These are phyloP conservation scores for Leptographium lundbergii DNA, from an alignment of 2,329 filamentous ascomycete species.

Conservation along the genomic window DNA sequence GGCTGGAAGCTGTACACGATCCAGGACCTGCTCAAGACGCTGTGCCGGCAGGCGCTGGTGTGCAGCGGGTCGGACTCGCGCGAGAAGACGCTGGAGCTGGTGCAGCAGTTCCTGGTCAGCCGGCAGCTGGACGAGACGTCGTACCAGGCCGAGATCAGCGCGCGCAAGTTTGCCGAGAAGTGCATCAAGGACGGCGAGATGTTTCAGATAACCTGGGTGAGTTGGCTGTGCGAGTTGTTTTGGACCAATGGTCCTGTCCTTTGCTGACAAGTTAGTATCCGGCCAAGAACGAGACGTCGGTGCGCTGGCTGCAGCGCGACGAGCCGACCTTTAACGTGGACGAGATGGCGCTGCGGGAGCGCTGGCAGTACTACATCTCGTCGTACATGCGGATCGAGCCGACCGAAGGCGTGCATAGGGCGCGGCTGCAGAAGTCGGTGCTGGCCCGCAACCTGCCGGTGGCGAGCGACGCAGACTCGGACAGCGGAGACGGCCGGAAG, in stretches of 20 bases:
- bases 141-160: conserved; percentile 78
- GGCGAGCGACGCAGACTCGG: conserved; percentile 47
- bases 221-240: conserved; percentile 22
- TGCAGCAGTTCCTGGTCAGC: conserved; percentile 73
- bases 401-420: conserved; percentile 63
- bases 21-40: conserved; percentile 71
- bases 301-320: conserved; percentile 58
- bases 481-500: conserved; percentile 50
- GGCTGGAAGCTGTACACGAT: conserved; percentile 93
- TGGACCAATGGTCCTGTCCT: not conserved
- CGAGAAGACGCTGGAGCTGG: conserved; percentile 86
- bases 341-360: conserved; percentile 69
- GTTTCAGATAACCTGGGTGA: conserved; percentile 82
- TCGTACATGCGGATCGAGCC: conserved; percentile 81
- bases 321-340: conserved; percentile 76
- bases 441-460: conserved; percentile 58
- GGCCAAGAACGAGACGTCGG: conserved; percentile 51
- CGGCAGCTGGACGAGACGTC: conserved; percentile 76
- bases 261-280: conserved; percentile 47
- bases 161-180: conserved; percentile 85
- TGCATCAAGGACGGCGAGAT: conserved; percentile 86
- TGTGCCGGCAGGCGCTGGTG: conserved; percentile 68
- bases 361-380: conserved; percentile 93
- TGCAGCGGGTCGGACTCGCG: conserved; percentile 79
- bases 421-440: conserved; percentile 54